These are phyloP conservation scores for Chrysoporthe deuterocubensis DNA, from an alignment of 2,329 filamentous ascomycete species.

Conservation along the genomic window DNA sequence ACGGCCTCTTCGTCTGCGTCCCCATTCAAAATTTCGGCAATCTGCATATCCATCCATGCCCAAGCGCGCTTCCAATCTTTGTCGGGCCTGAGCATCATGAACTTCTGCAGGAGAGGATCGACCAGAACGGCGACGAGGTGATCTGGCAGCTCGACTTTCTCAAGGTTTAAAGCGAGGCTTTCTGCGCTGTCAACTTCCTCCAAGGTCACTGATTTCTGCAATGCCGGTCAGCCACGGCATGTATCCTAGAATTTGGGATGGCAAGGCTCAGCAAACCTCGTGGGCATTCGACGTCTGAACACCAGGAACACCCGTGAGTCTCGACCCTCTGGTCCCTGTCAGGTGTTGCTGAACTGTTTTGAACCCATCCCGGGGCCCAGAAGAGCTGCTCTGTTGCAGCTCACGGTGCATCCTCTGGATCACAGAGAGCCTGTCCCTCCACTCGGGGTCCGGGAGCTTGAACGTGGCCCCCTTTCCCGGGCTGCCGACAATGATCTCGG, in stretches of 20 bases:
- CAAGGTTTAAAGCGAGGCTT: slow-evolving; percentile 72
- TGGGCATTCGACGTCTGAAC: slow-evolving; percentile 76
- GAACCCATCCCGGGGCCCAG: slow-evolving; percentile 58
- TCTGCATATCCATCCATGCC: slow-evolving; percentile 27
- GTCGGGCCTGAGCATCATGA: slow-evolving; percentile 67
- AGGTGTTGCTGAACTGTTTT: slow-evolving; percentile 62
- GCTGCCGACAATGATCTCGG: slow-evolving; percentile 81
- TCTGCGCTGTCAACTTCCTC: slow-evolving; percentile 78
- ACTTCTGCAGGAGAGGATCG: slow-evolving; percentile 78
- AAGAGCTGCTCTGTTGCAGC: slow-evolving; percentile 44
- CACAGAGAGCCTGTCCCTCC: slow-evolving; percentile 68
- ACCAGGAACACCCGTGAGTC: slow-evolving; percentile 61
- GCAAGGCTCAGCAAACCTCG: slow-evolving; percentile 50
- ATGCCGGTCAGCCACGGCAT: not conserved
- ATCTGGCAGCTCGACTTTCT: slow-evolving; percentile 79
- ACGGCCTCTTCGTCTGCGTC: slow-evolving; percentile 53
- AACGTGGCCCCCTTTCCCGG: slow-evolving; percentile 65
- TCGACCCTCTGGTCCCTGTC: slow-evolving; percentile 50
- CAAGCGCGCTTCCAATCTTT: slow-evolving; percentile 38
- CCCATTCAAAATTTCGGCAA: slow-evolving; percentile 37
- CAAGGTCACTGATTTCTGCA: slow-evolving; percentile 60
- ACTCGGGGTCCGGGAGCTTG: slow-evolving; percentile 74
- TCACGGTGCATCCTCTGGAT: slow-evolving; percentile 66
- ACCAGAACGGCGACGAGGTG: slow-evolving; percentile 78
- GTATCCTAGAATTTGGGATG: not conserved